These are phyloP conservation scores for Colletotrichum liaoningense DNA, from an alignment of 2,329 filamentous ascomycete species.

Conservation along the genomic window DNA sequence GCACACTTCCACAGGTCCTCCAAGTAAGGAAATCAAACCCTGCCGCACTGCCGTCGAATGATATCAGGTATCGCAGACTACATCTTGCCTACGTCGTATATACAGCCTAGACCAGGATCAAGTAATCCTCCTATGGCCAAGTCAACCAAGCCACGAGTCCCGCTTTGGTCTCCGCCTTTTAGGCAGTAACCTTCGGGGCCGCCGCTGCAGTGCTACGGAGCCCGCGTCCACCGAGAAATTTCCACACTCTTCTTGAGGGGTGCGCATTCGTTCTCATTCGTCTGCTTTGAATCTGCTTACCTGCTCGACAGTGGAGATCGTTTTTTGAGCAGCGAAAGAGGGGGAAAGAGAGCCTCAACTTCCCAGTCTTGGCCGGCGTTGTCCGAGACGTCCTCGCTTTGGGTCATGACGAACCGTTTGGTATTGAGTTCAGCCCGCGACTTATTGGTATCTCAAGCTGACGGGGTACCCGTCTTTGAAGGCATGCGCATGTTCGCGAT, in stretches of 20 bases:
- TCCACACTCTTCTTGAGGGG: neutral
- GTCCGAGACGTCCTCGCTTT: neutral
- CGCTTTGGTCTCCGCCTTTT: neutral
- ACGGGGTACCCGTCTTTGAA: no score
- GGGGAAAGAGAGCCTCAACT: neutral
- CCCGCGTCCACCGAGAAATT: neutral
- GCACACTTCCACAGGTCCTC: no score
- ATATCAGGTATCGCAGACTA: neutral
- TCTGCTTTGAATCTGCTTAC: neutral
- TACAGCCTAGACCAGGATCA: neutral
- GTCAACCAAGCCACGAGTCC: conserved; percentile 7
- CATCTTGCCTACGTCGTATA: neutral
- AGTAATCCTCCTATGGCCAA: conserved; percentile 7
- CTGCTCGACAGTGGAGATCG: neutral
- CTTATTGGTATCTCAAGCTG: no score
- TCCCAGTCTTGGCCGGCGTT: neutral
- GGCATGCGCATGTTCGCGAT: neutral
- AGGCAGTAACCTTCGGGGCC: conserved; percentile 1
- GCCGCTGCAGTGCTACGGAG: conserved; percentile 1
- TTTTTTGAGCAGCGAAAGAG: neutral
- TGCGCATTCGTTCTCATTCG: neutral
- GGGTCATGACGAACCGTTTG: neutral
- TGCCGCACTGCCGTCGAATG: neutral
- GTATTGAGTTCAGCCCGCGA: neutral
- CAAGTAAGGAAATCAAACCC: neutral